phyloP scores from a whole-genome alignment of 1,284 basidiomycete species.

The Cryptococcus floricola region DNA sequence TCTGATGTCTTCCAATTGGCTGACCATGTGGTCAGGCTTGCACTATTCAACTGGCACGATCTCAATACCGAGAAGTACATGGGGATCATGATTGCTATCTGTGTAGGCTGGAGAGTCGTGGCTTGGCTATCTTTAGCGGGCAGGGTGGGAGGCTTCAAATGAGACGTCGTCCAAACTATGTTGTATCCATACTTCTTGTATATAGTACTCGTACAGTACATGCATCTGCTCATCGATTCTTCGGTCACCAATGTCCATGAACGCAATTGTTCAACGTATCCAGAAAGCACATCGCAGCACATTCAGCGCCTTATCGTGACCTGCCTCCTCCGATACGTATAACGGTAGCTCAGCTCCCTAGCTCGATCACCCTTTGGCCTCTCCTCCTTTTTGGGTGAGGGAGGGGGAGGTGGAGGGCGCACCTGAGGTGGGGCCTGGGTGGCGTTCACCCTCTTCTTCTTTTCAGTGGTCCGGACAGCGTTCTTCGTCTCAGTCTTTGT shows the following conservation, averaged over 20 bases:
- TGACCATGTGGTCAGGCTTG: conserved; percentile 18
- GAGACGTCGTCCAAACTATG: neutral
- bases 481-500: no score
- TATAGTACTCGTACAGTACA: no score
- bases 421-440: neutral
- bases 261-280: no score
- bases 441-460: neutral
- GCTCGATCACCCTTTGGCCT: neutral
- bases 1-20: conserved; percentile 4
- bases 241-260: no score
- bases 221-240: no score
- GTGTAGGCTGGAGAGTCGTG: conserved; percentile 39
- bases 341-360: neutral
- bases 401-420: neutral
- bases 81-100: conserved; percentile 45
- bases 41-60: conserved; percentile 44
- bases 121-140: conserved; percentile 27
- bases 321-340: neutral
- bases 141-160: conserved; percentile 29
- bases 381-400: neutral
- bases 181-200: no score
- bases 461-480: no score
- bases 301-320: neutral
- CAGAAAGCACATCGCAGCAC: neutral
- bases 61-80: conserved; percentile 41